phyloP scores from a whole-genome alignment of 768 basidiomycete genomes.

The Boletellus emodensis region DNA sequence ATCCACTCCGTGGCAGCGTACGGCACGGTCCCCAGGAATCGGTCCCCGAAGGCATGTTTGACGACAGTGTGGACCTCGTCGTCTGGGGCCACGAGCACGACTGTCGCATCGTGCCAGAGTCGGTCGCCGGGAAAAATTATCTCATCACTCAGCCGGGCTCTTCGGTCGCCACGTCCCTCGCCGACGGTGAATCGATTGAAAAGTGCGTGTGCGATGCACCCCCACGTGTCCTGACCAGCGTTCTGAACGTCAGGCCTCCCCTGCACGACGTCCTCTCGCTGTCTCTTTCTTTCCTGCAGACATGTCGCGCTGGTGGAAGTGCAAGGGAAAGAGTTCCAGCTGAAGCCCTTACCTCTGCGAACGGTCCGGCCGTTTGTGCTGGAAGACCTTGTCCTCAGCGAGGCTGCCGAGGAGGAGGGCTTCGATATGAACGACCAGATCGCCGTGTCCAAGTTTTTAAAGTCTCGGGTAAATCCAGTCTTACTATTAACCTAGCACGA shows the following conservation, averaged over 20 bases:
- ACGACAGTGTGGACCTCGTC: constrained; percentile 89
- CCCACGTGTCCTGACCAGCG: neutral
- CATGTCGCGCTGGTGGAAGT: constrained; percentile 89
- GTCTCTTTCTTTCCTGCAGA: constrained; percentile 37
- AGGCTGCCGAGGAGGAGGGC: constrained; percentile 72
- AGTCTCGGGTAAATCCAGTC: constrained; percentile 48
- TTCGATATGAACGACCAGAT: constrained; percentile 79
- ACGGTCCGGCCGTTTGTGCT: constrained; percentile 94
- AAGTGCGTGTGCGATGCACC: constrained; percentile 52
- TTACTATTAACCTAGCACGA: neutral
- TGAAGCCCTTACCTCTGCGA: constrained; percentile 82
- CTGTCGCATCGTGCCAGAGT: constrained; percentile 86
- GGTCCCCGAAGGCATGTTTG: constrained; percentile 96
- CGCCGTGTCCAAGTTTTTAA: constrained; percentile 77
- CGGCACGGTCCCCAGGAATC: constrained; percentile 92
- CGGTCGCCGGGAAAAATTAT: constrained; percentile 88
- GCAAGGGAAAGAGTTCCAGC: constrained; percentile 80
- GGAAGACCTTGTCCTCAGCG: constrained; percentile 71
- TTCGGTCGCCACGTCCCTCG: constrained; percentile 89
- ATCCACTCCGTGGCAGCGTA: constrained; percentile 50
- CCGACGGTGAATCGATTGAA: constrained; percentile 87
- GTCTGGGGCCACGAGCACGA: constrained; percentile 99
- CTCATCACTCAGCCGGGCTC: constrained; percentile 94
- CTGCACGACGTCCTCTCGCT: neutral
- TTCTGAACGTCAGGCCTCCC: neutral